phyloP scores from a whole-genome alignment of 768 basidiomycete species.

The Dendrothele bispora region DNA sequence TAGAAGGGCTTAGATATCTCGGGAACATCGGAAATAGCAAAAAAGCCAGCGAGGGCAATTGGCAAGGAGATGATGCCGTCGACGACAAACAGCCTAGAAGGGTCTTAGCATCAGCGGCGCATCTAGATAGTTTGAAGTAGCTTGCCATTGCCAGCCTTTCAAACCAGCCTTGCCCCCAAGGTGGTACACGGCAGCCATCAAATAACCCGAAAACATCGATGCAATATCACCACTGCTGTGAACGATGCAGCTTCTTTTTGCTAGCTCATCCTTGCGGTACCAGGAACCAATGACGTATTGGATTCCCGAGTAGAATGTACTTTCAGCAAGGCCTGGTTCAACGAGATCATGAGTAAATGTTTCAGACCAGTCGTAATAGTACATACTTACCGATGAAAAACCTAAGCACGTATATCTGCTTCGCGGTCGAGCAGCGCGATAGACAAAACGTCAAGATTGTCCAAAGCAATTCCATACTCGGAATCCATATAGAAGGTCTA shows the following conservation, averaged over 20 bases:
- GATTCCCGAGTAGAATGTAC: conserved; percentile 39
- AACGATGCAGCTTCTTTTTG: conserved; percentile 39
- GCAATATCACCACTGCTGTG: conserved; percentile 22
- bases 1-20: conserved; percentile 31
- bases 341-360: too few relatives aligned
- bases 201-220: background rate
- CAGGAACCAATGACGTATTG: conserved; percentile 42
- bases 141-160: too few relatives aligned
- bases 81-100: conserved; percentile 45
- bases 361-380: too few relatives aligned
- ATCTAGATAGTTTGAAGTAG: too few relatives aligned
- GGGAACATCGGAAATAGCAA: conserved; percentile 40
- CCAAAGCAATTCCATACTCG: conserved; percentile 38
- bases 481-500: conserved; percentile 37
- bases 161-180: too few relatives aligned
- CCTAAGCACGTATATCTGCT: conserved; percentile 28
- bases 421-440: conserved; percentile 30
- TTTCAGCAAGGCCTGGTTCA: conserved; percentile 32
- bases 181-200: background rate
- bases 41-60: conserved; percentile 34
- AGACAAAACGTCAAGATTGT: conserved; percentile 34
- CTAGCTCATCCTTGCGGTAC: conserved; percentile 42
- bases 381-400: conserved; percentile 33
- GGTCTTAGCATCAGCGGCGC: too few relatives aligned
- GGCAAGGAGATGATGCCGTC: conserved; percentile 41